A percentile compares a stretch with the other conserved stretches of the same genome.
Evolutionary conservation across 345 rosid species (phyloP).

Genomic region (Toxicodendron radicans): DNA sequence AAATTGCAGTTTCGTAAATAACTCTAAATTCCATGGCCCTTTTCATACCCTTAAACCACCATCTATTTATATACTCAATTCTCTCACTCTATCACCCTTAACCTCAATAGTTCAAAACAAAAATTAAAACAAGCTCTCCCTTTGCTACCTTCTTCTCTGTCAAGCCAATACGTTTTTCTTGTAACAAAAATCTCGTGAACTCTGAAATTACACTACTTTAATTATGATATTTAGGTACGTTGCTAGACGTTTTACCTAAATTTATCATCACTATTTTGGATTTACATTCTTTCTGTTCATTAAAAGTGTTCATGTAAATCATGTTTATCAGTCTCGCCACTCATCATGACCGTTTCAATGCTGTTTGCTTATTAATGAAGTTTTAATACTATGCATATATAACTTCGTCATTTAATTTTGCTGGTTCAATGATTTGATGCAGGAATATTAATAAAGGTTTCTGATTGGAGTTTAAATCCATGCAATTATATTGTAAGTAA

Average conservation of each 20-base stretch:
- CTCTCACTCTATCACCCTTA: conserved; percentile 23
- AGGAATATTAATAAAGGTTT: background rate
- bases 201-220: conserved; percentile 16
- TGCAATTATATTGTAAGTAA: conserved; percentile 22
- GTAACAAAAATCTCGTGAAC: background rate
- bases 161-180: conserved; percentile 18
- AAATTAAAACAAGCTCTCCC: background rate
- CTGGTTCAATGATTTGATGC: conserved; percentile 10
- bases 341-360: background rate
- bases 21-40: conserved; percentile 25
- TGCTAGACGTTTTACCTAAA: conserved; percentile 22
- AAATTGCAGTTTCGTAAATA: conserved; percentile 54
- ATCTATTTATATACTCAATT: conserved; percentile 51
- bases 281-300: background rate
- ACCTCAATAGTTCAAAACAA: conserved; percentile 14
- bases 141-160: conserved; percentile 18
- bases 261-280: background rate
- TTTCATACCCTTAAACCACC: conserved; percentile 12
- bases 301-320: background rate
- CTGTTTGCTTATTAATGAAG: background rate
- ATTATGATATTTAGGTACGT: conserved; percentile 37
- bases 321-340: background rate
- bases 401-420: background rate
- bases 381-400: background rate
- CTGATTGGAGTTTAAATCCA: conserved; percentile 13